A percentile compares a stretch with the other conserved stretches of the same genome.
Evolutionary conservation across 2,329 filamentous ascomycete species (phyloP).

Genomic region (Lachnellula willkommii): DNA sequence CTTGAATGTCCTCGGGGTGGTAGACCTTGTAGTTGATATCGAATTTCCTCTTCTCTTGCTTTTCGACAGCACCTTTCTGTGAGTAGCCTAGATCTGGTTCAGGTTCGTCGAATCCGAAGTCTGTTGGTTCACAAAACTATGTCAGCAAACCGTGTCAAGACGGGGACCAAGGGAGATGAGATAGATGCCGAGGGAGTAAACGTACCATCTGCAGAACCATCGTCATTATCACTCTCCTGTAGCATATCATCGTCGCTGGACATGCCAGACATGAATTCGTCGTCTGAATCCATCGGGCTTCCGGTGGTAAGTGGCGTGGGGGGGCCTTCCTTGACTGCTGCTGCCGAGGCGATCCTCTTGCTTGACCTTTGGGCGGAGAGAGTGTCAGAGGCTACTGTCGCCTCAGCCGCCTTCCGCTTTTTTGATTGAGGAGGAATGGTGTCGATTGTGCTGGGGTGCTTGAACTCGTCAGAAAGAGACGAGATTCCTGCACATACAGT

Average conservation of each 20-base stretch:
- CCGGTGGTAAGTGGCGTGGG: slow-evolving; percentile 52
- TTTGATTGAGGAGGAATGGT: slow-evolving; percentile 48
- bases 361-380: slow-evolving; percentile 27
- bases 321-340: slow-evolving; percentile 38
- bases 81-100: slow-evolving; percentile 44
- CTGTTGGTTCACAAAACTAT: slow-evolving; percentile 13
- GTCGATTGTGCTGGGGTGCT: slow-evolving; percentile 28
- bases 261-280: slow-evolving; percentile 82
- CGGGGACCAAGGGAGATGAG: neutral
- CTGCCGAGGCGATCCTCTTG: slow-evolving; percentile 35
- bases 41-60: slow-evolving; percentile 69
- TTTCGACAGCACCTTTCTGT: slow-evolving; percentile 58
- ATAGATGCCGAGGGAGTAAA: neutral
- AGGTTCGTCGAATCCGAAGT: slow-evolving; percentile 42
- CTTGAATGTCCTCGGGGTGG: slow-evolving; percentile 73
- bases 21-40: slow-evolving; percentile 82
- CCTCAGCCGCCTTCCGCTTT: slow-evolving; percentile 50
- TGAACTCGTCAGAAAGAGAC: slow-evolving; percentile 24
- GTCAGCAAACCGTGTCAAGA: slow-evolving; percentile 7
- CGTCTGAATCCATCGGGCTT: slow-evolving; percentile 84
- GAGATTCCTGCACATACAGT: slow-evolving; percentile 23
- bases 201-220: slow-evolving; percentile 42
- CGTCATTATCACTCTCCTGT: slow-evolving; percentile 73
- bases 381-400: slow-evolving; percentile 31
- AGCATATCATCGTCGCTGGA: slow-evolving; percentile 73